These are phyloP conservation scores for Phlebiopsis flavidoalba DNA, from an alignment of 768 basidiomycete species.

Conservation along the genomic window DNA sequence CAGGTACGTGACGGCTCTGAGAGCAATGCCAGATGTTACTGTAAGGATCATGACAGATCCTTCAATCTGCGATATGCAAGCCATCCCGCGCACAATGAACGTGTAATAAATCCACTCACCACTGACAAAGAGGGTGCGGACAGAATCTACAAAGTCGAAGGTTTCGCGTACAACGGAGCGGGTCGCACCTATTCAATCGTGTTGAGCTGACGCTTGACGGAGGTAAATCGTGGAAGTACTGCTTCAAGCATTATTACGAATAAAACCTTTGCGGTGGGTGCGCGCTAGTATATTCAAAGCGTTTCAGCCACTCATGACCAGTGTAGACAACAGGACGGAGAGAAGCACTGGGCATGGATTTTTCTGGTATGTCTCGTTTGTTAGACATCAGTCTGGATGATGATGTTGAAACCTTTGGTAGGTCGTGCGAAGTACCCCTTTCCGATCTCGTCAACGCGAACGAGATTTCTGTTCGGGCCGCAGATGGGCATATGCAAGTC, in stretches of 20 bases:
- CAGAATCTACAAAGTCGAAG: slow-evolving; percentile 12
- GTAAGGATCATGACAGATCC: background rate
- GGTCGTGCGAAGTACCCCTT: slow-evolving; percentile 15
- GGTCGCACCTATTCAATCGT: slow-evolving; percentile 9
- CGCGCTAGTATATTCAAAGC: background rate
- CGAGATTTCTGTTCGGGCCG: slow-evolving; percentile 14
- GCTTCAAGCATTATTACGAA: slow-evolving; percentile 15
- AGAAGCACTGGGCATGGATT: slow-evolving; percentile 20
- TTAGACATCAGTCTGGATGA: no score
- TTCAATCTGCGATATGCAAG: slow-evolving; percentile 18
- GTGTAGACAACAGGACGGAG: slow-evolving; percentile 14
- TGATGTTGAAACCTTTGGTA: background rate
- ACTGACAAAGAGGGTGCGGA: background rate
- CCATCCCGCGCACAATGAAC: slow-evolving; percentile 16
- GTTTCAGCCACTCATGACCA: background rate
- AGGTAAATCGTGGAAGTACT: slow-evolving; percentile 18
- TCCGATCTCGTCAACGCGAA: slow-evolving; percentile 5
- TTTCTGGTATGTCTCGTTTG: slow-evolving; percentile 11
- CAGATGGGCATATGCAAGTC: slow-evolving; percentile 13
- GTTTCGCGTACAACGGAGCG: slow-evolving; percentile 17
- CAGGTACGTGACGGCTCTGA: slow-evolving; percentile 4
- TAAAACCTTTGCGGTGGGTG: background rate
- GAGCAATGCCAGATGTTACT: background rate
- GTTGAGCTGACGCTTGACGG: slow-evolving; percentile 19
- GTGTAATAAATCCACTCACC: slow-evolving; percentile 2